Evolutionary conservation across 352 stramenopile genomes (phyloP), one percentile per base, ranked within the genome.

Genomic region (Nothophytophthora sp.): DNA sequence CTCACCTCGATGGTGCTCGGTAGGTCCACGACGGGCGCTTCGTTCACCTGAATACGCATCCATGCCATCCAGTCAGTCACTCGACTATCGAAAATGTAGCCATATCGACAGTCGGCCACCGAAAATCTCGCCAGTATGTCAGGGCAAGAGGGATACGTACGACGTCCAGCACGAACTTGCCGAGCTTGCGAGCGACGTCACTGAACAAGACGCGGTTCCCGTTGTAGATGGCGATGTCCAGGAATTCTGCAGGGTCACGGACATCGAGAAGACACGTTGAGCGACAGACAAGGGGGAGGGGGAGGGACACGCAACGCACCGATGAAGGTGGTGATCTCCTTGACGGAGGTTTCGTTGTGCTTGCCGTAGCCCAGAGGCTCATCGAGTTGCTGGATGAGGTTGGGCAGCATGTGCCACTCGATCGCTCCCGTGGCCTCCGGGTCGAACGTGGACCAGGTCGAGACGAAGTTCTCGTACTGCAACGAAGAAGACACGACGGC

Each of bases 371-470:
- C 84, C 16, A 96, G 63, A 8, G 84, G 86, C 43, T 76, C 64
- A 4, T 83, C 55, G 1, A 95, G 73, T 11, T 76, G 60, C 41
- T 84, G 67, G 10, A 96, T 54, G 22, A 96, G 79, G 11, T 67
- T 63, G 13, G 74, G 67, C 5, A 96, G 36, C 15, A 77, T 5
- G 45, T 88, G 67, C 55, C 78, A 86, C n/a, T 78, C 53, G 7
- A 96, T 86, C 40, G 73, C 85, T 10, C 76, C 83, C 3, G 82
- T 93, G 18, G 85, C 88, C 10, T 92, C 67, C 2, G 80, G 83
- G 52, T 96, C 86, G 54, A 79, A 83, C 38, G 73, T 28, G 1
- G 60, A 54, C 84, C 81, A 92, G 4, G 67, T 69, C 18, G 29
- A 35, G 5, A 81, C 60, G 59, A 94, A 90, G 25, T 78, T 70